Evolutionary conservation across 2,329 filamentous ascomycete species (phyloP).

Genomic region (Alternaria postmessia): DNA sequence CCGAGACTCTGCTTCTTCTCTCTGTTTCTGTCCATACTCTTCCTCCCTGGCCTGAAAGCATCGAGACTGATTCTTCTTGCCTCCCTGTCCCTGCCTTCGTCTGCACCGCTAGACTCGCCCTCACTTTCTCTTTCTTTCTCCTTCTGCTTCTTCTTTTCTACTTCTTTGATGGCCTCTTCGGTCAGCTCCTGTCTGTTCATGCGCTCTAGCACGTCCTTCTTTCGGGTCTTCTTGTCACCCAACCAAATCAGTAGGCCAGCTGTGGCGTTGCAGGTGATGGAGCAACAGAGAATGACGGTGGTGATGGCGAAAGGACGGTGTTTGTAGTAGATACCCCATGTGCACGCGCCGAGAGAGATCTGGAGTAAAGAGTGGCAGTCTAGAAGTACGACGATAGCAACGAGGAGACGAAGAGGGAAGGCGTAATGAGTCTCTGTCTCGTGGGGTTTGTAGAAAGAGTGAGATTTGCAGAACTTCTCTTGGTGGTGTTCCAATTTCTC

Average conservation of each 20-base stretch:
- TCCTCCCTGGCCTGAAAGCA: constrained; percentile 8
- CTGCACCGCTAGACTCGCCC: constrained; percentile 15
- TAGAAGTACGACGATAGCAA: constrained; percentile 79
- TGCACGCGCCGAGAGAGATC: constrained; percentile 78
- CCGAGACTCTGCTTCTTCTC: constrained; percentile 1
- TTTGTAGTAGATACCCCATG: constrained; percentile 79
- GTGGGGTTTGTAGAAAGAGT: constrained; percentile 89
- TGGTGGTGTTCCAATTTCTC: constrained; percentile 77
- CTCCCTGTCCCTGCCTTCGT: constrained; percentile 24
- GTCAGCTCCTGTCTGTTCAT: constrained; percentile 81
- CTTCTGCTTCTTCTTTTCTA: constrained; percentile 57
- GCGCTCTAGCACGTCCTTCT: constrained; percentile 83
- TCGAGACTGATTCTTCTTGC: constrained; percentile 31
- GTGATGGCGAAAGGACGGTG: constrained; percentile 75
- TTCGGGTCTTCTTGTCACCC: constrained; percentile 78
- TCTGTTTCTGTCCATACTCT: constrained; percentile 1
- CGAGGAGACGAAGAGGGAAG: constrained; percentile 76
- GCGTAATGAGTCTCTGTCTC: constrained; percentile 83
- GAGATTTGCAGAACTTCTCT: constrained; percentile 79
- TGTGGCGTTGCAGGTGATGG: constrained; percentile 78
- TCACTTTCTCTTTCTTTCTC: constrained; percentile 50
- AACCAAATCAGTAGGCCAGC: constrained; percentile 79
- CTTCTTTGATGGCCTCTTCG: constrained; percentile 66
- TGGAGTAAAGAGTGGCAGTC: constrained; percentile 83
- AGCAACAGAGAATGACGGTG: constrained; percentile 80